Percentiles rank a stretch among this genome's conserved stretches.
Evolutionary conservation across 352 stramenopile species (phyloP).

Genomic region (Phytophthora citricola): DNA sequence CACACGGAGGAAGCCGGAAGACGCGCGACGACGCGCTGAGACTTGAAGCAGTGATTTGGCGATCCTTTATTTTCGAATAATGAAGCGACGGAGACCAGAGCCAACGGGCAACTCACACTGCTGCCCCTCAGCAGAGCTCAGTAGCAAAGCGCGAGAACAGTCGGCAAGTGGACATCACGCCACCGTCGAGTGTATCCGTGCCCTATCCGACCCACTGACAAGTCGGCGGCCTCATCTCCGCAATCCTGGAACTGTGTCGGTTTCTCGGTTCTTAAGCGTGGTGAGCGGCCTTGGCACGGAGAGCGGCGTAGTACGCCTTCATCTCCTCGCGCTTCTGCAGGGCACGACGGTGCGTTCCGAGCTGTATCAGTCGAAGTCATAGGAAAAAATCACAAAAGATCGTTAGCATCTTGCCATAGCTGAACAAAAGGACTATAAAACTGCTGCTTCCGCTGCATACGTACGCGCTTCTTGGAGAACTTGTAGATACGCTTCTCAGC

Average conservation of each 20-base stretch:
- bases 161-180: conserved; percentile 38
- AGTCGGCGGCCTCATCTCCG: conserved; percentile 41
- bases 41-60: conserved; percentile 65
- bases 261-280: conserved; percentile 58
- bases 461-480: conserved; percentile 97
- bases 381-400: conserved; percentile 13
- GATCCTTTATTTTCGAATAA: conserved; percentile 85
- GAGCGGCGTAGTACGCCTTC: conserved; percentile 97
- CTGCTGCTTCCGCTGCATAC: conserved; percentile 31
- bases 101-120: conserved; percentile 23
- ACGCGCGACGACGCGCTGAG: conserved; percentile 5
- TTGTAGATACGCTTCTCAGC: conserved; percentile 99
- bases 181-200: conserved; percentile 31
- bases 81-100: conserved; percentile 59
- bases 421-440: too few species aligned
- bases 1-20: conserved; percentile 18
- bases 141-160: conserved; percentile 22
- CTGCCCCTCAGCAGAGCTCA: conserved; percentile 26
- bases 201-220: conserved; percentile 34
- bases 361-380: conserved; percentile 51
- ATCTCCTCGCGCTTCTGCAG: conserved; percentile 99
- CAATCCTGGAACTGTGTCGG: conserved; percentile 55
- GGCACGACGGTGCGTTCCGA: conserved; percentile 98
- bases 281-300: conserved; percentile 95
- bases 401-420: conserved; percentile 19